Conservation (phyloP, 352 stramenopile species). For the Pythium rhizo-oryzae region DNA sequence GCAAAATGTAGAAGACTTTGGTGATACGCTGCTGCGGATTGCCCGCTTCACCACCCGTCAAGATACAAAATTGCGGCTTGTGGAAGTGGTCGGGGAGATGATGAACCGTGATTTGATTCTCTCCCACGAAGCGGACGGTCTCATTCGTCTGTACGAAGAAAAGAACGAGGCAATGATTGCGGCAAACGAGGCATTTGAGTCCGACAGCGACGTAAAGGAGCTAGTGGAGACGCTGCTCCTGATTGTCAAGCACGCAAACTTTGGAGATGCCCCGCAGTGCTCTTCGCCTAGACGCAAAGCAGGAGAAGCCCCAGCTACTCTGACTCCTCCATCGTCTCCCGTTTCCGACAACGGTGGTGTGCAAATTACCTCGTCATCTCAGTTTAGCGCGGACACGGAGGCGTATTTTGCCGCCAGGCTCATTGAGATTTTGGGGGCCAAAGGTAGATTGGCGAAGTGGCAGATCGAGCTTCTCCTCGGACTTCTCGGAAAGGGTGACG, state of each 20-base stretch:
- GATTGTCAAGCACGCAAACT: conserved; percentile 80
- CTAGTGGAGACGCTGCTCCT: conserved; percentile 80
- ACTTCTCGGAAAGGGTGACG: conserved; percentile 43
- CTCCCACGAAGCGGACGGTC: conserved; percentile 56
- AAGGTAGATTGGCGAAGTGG: conserved; percentile 48
- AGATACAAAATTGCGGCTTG: conserved; percentile 47
- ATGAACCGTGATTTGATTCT: conserved; percentile 49
- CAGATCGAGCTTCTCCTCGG: conserved; percentile 64
- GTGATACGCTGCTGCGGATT: conserved; percentile 55
- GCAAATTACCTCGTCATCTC: conserved; percentile 4
- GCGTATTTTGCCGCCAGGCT: conserved; percentile 34
- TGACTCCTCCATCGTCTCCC: conserved; percentile 16
- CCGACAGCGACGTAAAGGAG: conserved; percentile 73
- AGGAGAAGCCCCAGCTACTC: not conserved
- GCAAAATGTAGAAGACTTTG: conserved; percentile 47
- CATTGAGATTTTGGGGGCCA: conserved; percentile 40
- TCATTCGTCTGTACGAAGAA: conserved; percentile 64
- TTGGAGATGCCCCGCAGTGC: conserved; percentile 38
- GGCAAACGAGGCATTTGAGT: conserved; percentile 72
- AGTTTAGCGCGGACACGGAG: conserved; percentile 26
- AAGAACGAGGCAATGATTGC: conserved; percentile 76
- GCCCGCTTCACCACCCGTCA: conserved; percentile 54
- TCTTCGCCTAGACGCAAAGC: conserved; percentile 23
- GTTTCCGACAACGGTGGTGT: conserved; percentile 3
- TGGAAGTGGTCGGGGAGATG: conserved; percentile 76